A percentile compares a stretch with the other conserved stretches of the same genome.
phyloP scores from a whole-genome alignment of 169 alveolate species.

The Plasmodium gallinaceum region DNA sequence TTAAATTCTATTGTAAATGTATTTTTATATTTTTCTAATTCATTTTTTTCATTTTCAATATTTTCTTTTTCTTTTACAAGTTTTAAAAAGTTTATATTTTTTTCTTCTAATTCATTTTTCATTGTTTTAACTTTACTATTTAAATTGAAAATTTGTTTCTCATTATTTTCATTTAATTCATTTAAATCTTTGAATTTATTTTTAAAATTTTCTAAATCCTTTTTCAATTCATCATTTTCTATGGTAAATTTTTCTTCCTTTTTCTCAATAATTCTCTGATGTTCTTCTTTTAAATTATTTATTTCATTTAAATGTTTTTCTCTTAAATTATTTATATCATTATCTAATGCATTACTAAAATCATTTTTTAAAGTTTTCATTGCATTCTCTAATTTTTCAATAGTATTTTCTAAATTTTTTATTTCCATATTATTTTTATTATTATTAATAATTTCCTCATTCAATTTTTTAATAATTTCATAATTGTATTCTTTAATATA shows the following conservation, averaged over 20 bases:
- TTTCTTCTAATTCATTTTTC: constrained; percentile 60
- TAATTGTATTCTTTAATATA: constrained; percentile 53
- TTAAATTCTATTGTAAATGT: constrained; percentile 44
- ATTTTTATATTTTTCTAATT: constrained; percentile 42
- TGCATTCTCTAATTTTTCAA: constrained; percentile 67
- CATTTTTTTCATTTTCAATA: constrained; percentile 31
- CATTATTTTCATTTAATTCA: constrained; percentile 34
- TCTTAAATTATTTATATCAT: constrained; percentile 36
- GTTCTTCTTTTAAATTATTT: constrained; percentile 37
- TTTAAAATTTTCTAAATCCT: constrained; percentile 41
- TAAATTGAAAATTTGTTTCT: constrained; percentile 35
- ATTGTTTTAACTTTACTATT: constrained; percentile 45
- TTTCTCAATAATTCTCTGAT: constrained; percentile 28
- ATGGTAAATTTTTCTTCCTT: constrained; percentile 39
- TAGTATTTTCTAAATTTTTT: constrained; percentile 37
- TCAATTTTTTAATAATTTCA: constrained; percentile 30
- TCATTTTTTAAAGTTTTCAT: constrained; percentile 34
- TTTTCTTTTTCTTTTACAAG: constrained; percentile 63
- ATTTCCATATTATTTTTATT: constrained; percentile 40
- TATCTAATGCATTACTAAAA: constrained; percentile 31
- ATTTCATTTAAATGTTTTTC: constrained; percentile 54
- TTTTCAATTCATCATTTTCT: constrained; percentile 56
- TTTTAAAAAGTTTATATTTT: constrained; percentile 45
- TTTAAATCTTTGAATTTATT: constrained; percentile 35
- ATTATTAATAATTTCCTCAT: constrained; percentile 70